Base-by-base conservation (phyloP, 2,329 filamentous ascomycete genomes). In the Cercospora citrullina region DNA sequence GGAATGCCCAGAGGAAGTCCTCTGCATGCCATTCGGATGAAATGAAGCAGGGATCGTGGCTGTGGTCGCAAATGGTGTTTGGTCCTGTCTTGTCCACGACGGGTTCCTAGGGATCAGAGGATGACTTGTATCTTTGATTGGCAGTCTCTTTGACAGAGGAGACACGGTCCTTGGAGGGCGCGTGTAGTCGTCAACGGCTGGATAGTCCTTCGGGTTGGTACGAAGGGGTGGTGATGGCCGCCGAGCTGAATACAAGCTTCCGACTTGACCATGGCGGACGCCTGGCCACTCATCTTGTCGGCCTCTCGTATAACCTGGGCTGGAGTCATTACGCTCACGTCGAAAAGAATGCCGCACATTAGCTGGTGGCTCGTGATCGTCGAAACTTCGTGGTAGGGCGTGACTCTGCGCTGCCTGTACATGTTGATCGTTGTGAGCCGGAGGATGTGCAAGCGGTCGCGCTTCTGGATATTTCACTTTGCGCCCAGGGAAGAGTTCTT, bases 311-410 rank as follows among this genome's bases (percentile, higher is more conserved):
- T 51, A 26, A n/a, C 60, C 23, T 64, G 51, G 61, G 18, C 62
- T 57, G 45, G 36, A 28, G 14, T 30, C 28, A 3, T 53, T 23
- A 8, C 12, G 31, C 12, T 51, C 64, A 55, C 39, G 64, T 39
- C 51, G 55, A 39, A 53, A 65, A 14, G 42, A 36, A 30, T 65
- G 30, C 39, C 64, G 58, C 42, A 61, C 51, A 16, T 31, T 21
- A n/a, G 62, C 45, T 26, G 48, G 30, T 26, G 62, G 39, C 36
- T 48, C 14, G 10, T 26, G 16, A 28, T 23, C 21, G 30, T 31
- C 60, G 18, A 12, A 48, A 30, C 39, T 21, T 48, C 39, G 60
- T 3, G 33, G 12, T 31, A 26, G 16, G 4, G 39, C 10, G 6
- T 48, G n/a, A 18, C 59, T 12, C 9, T 39, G 36, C 4, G 31